Evolutionary conservation across 306 rosid genomes (phyloP), one percentile per base, ranked within the genome.

Genomic region (Rubus parviflorus): DNA sequence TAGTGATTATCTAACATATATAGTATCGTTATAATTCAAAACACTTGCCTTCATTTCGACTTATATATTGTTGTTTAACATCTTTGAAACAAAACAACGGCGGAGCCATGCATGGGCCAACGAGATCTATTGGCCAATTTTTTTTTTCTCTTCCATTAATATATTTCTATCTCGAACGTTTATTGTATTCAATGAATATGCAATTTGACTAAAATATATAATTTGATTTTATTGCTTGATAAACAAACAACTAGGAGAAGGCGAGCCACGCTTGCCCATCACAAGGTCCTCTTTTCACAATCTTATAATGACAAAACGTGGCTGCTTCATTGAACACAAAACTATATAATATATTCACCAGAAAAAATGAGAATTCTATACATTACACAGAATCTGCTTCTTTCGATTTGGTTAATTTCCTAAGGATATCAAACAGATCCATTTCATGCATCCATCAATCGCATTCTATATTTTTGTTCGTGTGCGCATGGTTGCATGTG

Each of bases 311-410:
- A 35, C 68, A 35, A 62, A 35, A 62, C 20, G 68, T 62, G 68
- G 68, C 68, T 35, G 68, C 68, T 61, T 30, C n/a, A 30, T 37
- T n/a, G 62, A 56, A 56, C 63, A 22, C 63, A 57, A 57, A 56
- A 8, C 11, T 56, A 20, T 56, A 45, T 49, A 30, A 30, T n/a
- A n/a, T n/a, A n/a, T 30, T 30, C 35, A 30, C 35, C 35, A 30
- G 35, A 30, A 30, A 30, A 30, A 1, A 30, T 30, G 35, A 30
- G 35, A 30, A 30, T 30, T 30, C 35, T 30, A 20, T 14, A 45
- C 30, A 19, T 20, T 69, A 52, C 41, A 12, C 70, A 45, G 70
- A 52, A 81, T 76, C 65, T 52, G 64, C 80, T 63, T 63, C 68
- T 68, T 62, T 58, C 20, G 72, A 53, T 77, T 73, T 61, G 58